These are phyloP conservation scores for Penicillium subrubescens DNA, from an alignment of 495 filamentous ascomycete genomes.

Conservation along the genomic window DNA sequence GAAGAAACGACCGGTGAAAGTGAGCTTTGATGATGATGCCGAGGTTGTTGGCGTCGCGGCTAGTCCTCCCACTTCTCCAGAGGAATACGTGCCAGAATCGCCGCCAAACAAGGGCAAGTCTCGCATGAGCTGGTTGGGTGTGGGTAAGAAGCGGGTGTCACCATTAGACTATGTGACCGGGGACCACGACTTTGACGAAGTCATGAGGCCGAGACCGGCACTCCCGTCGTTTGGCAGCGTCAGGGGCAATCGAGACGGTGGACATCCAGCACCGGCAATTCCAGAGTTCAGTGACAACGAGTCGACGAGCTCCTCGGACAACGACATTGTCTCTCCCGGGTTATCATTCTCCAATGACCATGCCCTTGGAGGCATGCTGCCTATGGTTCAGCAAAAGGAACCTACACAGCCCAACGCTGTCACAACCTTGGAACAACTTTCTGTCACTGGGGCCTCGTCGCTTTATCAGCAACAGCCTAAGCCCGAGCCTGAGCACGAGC, in stretches of 20 bases:
- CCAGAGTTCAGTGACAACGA: conserved; percentile 42
- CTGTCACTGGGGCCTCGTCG: conserved; percentile 10
- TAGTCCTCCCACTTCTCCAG: conserved; percentile 51
- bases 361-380: conserved; percentile 60
- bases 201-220: conserved; percentile 73
- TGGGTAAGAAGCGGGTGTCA: conserved; percentile 49
- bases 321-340: conserved; percentile 18
- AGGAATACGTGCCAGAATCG: conserved; percentile 50
- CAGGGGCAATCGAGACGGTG: conserved; percentile 46
- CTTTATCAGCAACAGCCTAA: neutral
- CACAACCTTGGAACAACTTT: conserved; percentile 19
- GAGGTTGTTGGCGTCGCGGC: conserved; percentile 63
- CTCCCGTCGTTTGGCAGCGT: conserved; percentile 87
- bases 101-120: conserved; percentile 46
- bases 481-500: neutral
- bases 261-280: conserved; percentile 15
- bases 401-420: conserved; percentile 4
- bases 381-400: conserved; percentile 22
- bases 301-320: conserved; percentile 38
- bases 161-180: conserved; percentile 38
- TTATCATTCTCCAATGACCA: conserved; percentile 63
- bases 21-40: conserved; percentile 83
- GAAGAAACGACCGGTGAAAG: conserved; percentile 71
- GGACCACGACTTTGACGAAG: conserved; percentile 61
- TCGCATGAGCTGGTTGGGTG: conserved; percentile 58